Base-by-base conservation (phyloP, 2,329 filamentous ascomycete genomes). In the Blumeria graminis region DNA sequence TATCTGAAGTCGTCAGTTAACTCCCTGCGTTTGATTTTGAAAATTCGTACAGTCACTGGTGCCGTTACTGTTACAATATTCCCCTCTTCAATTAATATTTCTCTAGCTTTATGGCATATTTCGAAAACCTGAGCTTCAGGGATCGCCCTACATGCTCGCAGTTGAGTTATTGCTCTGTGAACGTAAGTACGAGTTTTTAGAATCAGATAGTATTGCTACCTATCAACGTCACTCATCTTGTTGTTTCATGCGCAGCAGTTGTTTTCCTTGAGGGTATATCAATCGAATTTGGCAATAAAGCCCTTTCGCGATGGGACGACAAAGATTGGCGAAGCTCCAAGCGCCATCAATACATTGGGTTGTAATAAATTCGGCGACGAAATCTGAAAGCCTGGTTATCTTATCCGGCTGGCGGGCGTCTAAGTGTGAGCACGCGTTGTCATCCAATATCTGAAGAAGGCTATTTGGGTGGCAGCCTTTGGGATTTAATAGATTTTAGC, bases 41-140 rank as follows among this genome's bases (percentile, higher is more conserved):
- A 6, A 53, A 36, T 36, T 7, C 61, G 55, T 78, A 88, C 84
- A 68, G 90, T 96, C 58, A 96, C 90, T 22, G 90, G 90, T 59
- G 90, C 90, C 67, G 90, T 84, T 60, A 98, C 90, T 16, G 85
- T 88, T 61, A 96, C 90, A 55, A 96, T 90, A 68, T 98, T 96
- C 62, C 87, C 90, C 72, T 98, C 92, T 70, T 96, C 92, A 60
- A 98, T 94, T 62, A 98, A 73, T 56, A 98, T 77, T 72, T 98
- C 92, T 61, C 92, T 80, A 55, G 92, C 92, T 68, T 95, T 95
- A 75, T 95, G 90, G 71, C 92, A 96, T 63, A 98, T 77, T 71
- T 98, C 90, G 67, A 90, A 84, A 59, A 98, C 93, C 72, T 96
- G 86, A 43, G 82, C 76, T 73, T 98, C 92, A 60, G 92, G 90